Evolutionary conservation across 2,329 filamentous ascomycete genomes (phyloP), one percentile per base, ranked within the genome.

Genomic region (Didymella pomorum): DNA sequence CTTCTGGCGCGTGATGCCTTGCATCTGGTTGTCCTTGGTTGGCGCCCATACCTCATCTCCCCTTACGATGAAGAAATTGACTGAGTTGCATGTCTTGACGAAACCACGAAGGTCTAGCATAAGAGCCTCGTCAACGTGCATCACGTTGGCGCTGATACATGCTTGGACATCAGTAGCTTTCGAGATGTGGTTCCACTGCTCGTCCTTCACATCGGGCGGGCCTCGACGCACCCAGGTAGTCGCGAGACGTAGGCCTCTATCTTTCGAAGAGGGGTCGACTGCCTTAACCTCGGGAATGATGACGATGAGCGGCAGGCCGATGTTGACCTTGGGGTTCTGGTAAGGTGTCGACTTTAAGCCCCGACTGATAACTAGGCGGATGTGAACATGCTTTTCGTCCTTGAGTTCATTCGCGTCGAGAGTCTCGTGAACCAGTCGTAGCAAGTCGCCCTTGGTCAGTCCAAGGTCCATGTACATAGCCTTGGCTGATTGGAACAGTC

Each of bases 41-140:
- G 47, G 35, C 25, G 47, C 47, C 47, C 47, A 42, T 5, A 50
- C 47, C 12, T 50, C 47, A 9, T 50, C 47, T 18, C 47, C 47
- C 5, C 47, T 25, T 5, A 50, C 47, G n/a, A 50, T 50, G 47
- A 50, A 50, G 47, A 50, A 42, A n/a, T 50, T 50, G 47, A 50
- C 47, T 9, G 47, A 50, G 9, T 50, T 50, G 35, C 47, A 42
- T 6, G 47, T 50, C 47, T 50, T 50, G 25, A 50, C 35, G 12
- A 50, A 50, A 7, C 35, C 47, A 11, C 47, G 47, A 2, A 50
- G 47, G 7, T 50, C 47, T n/a, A 50, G 35, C 35, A 50, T 50
- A 4, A 42, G 47, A 18, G 35, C 47, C n/a, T 50, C 47, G 11
- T 50, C 35, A 4, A 50, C 47, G 1, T 50, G 35, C 47, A 50